Conservation (phyloP, 345 rosid genomes). For the Eucalyptus sp. region DNA sequence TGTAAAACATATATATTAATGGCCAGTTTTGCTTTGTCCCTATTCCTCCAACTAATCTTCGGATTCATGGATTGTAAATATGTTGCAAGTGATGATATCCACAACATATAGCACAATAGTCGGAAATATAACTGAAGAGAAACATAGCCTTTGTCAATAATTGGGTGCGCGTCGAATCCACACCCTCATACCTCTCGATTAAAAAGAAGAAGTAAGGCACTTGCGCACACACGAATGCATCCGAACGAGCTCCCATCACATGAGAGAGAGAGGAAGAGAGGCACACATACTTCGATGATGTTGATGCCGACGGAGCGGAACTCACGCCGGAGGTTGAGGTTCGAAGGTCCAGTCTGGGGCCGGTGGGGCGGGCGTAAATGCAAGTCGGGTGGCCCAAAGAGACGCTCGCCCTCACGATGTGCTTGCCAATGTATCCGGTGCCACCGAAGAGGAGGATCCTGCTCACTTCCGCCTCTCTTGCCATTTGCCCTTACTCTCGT, state of each 20-base stretch:
- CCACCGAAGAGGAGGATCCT: conserved; percentile 17
- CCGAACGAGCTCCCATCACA: no score
- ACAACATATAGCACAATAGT: not conserved
- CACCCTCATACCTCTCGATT: not conserved
- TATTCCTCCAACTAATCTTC: fast-evolving
- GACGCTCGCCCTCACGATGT: conserved; percentile 19
- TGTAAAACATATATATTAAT: not conserved
- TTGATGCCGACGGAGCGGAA: not conserved
- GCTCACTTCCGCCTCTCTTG: not conserved
- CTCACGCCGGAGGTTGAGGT: not conserved
- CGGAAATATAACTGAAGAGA: not conserved
- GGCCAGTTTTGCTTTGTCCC: not conserved
- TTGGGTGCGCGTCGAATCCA: not conserved
- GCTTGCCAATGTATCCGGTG: conserved; percentile 25
- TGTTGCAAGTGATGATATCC: not conserved
- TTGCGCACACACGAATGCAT: not conserved
- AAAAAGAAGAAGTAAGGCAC: not conserved
- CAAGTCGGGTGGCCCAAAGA: conserved; percentile 3
- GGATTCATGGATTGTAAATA: not conserved
- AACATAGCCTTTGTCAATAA: not conserved
- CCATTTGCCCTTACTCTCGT: not conserved
- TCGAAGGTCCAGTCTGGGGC: not conserved
- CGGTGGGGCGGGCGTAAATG: not conserved
- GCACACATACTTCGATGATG: not conserved
- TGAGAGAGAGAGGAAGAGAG: not conserved